Evolutionary conservation across 2,329 filamentous ascomycete genomes (phyloP), one percentile per base, ranked within the genome.

Genomic region (Simplicillium aogashimaense): DNA sequence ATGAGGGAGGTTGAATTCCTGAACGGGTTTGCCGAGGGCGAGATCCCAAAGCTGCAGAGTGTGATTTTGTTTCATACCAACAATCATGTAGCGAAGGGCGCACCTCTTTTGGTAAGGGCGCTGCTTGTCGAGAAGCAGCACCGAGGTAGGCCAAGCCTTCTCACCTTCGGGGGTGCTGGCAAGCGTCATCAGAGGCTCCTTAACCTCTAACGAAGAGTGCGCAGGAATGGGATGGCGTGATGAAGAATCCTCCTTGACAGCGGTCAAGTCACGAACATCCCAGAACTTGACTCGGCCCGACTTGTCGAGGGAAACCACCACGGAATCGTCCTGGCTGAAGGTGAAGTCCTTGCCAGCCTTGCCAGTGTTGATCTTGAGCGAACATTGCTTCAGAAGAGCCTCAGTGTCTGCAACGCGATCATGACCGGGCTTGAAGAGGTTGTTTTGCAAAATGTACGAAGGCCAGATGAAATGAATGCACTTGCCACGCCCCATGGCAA

Each of bases 51-150:
- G 78, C 69, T 98, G 94, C 46, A 98, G 78, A 41, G 90, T 94
- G 66, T 98, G 92, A 63, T 98, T 98, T 63, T 98, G 92, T 69
- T 97, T 95, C 78, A 97, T 87, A 53, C 92, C 92, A 46, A 98
- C 86, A 58, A 98, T 82, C 68, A 98, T 83, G 67, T 98, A 98
- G 45, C 92, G 81, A 47, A 95, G 72, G 36, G 94, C 89, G 55
- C 85, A 83, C 44, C 85, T 83, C 66, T 92, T 95, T 65, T 82
- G 78, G 63, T 94, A 95, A 35, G 92, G 88, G 47, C 89, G 85
- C 63, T 89, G 80, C 71, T 97, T 98, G 66, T 98, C 92, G 51
- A 98, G 80, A 62, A 98, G 83, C 59, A 95, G 76, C 43, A 98
- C 86, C 17, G 92, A 97, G 3, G 90, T 97, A 7, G 94, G 90